Base-by-base conservation (phyloP, 2,329 filamentous ascomycete species). In the Venturia carpophila region DNA sequence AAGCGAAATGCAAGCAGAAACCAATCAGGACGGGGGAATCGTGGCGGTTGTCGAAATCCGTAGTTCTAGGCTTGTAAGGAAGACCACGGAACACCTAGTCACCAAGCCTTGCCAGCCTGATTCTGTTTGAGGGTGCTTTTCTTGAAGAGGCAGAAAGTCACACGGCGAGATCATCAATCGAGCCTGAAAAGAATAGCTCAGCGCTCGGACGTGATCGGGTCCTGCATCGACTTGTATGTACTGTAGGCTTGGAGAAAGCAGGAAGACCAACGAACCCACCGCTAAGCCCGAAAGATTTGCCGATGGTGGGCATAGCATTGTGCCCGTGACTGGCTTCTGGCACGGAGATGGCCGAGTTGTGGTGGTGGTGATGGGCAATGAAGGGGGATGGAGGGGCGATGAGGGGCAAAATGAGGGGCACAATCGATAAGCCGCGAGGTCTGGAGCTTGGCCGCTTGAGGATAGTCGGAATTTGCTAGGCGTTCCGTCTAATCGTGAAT, bases 391-490 rank as follows among this genome's bases (percentile, higher is more conserved):
- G 49, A 34, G 49, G 49, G 49, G 49, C 30, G 17, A n/a, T n/a
- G 30, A 34, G 30, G 30, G 30, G 30, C 30, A 34, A 34, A 34
- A 56, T 37, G 52, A 58, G 52, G 52, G 52, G 52, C 52, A 58
- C 19, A 37, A 58, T 58, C 52, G 52, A 58, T 58, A 58, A 58
- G 52, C 52, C 52, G 27, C 17, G 52, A 34, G 52, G 52, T n/a
- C 19, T 13, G 7, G 30, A 34, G 30, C 30, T 34, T 34, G 30
- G 52, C 3, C 9, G 30, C 30, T 56, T 24, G 27, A 56, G 11
- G 52, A 56, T 47, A 3, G 45, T 47, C 45, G 17, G 7, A 1
- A n/a, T 19, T 47, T 2, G 15, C 7, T 47, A n/a, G 45, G 13
- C 6, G 39, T 41, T 21, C 30, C 30, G 45, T 47, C 21, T 15